Conservation (phyloP, 73 alveolate genomes). For the Paramecium tetraurelia region DNA sequence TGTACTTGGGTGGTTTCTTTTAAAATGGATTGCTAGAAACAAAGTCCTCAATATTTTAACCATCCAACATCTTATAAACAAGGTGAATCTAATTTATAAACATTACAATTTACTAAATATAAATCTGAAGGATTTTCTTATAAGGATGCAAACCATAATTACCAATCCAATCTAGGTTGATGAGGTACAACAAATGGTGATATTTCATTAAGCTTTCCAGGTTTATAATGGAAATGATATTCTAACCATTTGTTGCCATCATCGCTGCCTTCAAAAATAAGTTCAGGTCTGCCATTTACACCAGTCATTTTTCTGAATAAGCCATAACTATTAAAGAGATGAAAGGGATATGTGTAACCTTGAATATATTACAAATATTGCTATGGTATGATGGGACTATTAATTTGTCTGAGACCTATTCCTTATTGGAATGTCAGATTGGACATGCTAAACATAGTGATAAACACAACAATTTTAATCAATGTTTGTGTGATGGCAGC, state of each 20-base stretch:
- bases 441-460: conserved; percentile 22
- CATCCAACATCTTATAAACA: conserved; percentile 48
- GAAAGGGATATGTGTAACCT: conserved; percentile 22
- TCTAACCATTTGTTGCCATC: conserved; percentile 72
- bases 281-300: conserved; percentile 88
- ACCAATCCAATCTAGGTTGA: conserved; percentile 90
- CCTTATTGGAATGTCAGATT: conserved; percentile 64
- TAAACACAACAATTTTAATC: background rate
- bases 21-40: conserved; percentile 66
- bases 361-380: background rate
- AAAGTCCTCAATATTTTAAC: background rate
- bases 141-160: conserved; percentile 84
- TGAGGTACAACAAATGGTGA: conserved; percentile 77
- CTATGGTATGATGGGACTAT: background rate
- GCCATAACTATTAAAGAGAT: conserved; percentile 74
- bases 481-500: background rate
- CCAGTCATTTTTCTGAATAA: conserved; percentile 89
- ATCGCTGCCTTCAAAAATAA: conserved; percentile 72
- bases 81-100: conserved; percentile 51
- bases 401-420: conserved; percentile 42
- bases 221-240: conserved; percentile 75
- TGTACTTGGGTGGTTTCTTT: conserved; percentile 65
- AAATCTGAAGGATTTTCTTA: conserved; percentile 4
- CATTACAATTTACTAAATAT: conserved; percentile 3
- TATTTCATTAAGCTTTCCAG: conserved; percentile 54